Conservation (phyloP, 192 early-diverging fungal genomes). For the Coemansia interrupta region DNA sequence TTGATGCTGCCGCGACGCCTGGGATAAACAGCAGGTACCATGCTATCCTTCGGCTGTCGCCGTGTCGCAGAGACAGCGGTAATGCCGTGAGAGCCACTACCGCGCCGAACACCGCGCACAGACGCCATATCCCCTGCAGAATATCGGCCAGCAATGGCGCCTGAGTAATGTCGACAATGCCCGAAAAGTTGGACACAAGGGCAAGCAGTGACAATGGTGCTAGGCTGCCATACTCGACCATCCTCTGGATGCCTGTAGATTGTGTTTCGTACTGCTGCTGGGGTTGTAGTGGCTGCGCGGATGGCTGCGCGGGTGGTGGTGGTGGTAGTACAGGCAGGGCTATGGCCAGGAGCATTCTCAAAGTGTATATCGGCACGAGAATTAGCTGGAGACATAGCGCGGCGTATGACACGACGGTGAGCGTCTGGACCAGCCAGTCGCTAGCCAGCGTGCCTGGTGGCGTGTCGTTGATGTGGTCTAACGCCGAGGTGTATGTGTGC, state of each 20-base stretch:
- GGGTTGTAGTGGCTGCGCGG: too few relatives aligned
- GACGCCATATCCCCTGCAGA: conserved; percentile 12
- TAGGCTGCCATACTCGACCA: not conserved
- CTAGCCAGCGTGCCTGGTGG: not conserved
- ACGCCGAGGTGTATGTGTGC: conserved; percentile 5
- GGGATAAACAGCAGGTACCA: conserved; percentile 27
- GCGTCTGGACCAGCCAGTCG: not conserved
- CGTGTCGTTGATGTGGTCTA: not conserved
- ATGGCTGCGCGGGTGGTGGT: too few relatives aligned
- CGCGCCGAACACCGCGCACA: conserved; percentile 12
- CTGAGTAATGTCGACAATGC: conserved; percentile 25
- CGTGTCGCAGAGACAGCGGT: conserved; percentile 8
- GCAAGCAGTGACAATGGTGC: conserved; percentile 14
- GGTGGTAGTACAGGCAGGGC: too few relatives aligned
- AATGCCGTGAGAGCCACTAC: not conserved
- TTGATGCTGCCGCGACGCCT: conserved; percentile 2
- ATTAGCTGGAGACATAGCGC: too few relatives aligned
- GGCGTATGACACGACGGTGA: too few relatives aligned
- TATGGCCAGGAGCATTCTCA: too few relatives aligned
- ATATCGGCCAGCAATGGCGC: conserved; percentile 32
- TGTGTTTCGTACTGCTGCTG: too few relatives aligned
- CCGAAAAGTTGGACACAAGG: conserved; percentile 18
- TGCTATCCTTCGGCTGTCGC: not conserved
- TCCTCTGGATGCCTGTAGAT: too few relatives aligned
- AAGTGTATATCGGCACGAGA: too few relatives aligned